Base-by-base conservation (phyloP, 2,329 filamentous ascomycete genomes). In the Ophiosphaerella herpotricha region DNA sequence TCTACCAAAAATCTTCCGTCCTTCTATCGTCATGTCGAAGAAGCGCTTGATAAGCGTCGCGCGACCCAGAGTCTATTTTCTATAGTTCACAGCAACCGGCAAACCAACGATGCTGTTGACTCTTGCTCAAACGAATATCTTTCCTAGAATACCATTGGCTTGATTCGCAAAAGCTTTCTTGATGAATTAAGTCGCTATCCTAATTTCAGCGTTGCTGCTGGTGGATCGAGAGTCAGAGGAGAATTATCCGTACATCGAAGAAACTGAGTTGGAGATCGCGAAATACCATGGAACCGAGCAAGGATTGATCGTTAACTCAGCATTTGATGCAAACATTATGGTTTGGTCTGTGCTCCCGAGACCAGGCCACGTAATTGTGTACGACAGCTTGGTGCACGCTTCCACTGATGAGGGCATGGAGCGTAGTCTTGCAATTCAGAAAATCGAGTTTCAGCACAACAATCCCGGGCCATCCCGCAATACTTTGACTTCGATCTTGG, bases 381-480 rank as follows among this genome's bases (percentile, higher is more conserved):
- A 92, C 58, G 90, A 0, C 63, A 86, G 87, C 64, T 75, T 87
- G 16, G 83, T 91, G n/a, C 89, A 93, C 60, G 89, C 89, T 0
- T 90, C 86, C 54, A 83, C 85, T 0, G 87, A 90, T 48, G 87
- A 91, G 60, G 89, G 89, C 0, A 89, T 92, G 85, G 78, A 79
- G 13, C 58, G 85, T n/a, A 84, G 82, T 7, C 78, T 85, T 7
- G 42, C 42, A 9, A 37, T 18, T 16, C 7, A 44, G 13, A 37
- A 31, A 14, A 38, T 7, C 8, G 31, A n/a, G 7, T 44, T 44
- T 18, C 7, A 16, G 13, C 42, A 44, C n/a, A 44, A 38, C 13
- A 13, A 37, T 13, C 21, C 37, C 8, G 12, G 16, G 12, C 11
- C 9, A 8, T 37, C 37, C 8, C 5, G 33, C 7, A 18, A 31